phyloP scores from a whole-genome alignment of 192 early-diverging fungal species.

The Phlyctochytrium planicorne region DNA sequence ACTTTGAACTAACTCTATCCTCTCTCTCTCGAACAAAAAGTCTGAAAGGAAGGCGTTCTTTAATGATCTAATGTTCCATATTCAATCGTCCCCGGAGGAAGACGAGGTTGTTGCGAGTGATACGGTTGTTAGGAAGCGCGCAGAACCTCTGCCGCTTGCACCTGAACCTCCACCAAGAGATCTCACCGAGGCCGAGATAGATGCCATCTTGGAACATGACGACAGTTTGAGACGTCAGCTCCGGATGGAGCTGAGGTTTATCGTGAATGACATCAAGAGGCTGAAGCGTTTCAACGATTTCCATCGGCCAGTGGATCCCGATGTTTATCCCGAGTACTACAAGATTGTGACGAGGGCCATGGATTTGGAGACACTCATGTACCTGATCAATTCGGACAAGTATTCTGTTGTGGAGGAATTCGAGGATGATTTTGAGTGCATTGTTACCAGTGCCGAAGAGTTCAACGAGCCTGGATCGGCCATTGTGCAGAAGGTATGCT shows the following conservation, averaged over 20 bases:
- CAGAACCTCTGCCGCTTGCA: no score
- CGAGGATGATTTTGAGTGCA: constrained; percentile 42
- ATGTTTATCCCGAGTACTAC: constrained; percentile 47
- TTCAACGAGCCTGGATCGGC: constrained; percentile 17
- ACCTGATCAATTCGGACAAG: constrained; percentile 40
- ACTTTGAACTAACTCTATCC: no score
- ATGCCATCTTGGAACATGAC: constrained; percentile 51
- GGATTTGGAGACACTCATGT: constrained; percentile 49
- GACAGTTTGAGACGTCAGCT: constrained; percentile 51
- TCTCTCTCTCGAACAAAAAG: no score
- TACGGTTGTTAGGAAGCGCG: neutral
- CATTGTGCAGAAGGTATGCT: constrained; percentile 19
- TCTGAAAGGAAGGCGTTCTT: no score
- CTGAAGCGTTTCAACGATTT: constrained; percentile 41
- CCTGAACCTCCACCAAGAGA: constrained; percentile 44
- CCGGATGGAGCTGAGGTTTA: constrained; percentile 51
- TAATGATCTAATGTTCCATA: no score
- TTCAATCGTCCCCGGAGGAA: neutral
- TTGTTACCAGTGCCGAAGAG: constrained; percentile 30
- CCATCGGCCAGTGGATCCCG: constrained; percentile 44
- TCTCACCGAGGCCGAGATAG: constrained; percentile 47
- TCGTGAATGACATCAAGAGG: constrained; percentile 56
- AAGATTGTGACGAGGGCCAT: constrained; percentile 46
- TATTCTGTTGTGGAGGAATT: constrained; percentile 38
- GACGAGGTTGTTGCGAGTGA: neutral